Percentiles rank a stretch among this genome's conserved stretches.
Evolutionary conservation across 345 rosid species (phyloP).

Genomic region (Raphanus sativus): DNA sequence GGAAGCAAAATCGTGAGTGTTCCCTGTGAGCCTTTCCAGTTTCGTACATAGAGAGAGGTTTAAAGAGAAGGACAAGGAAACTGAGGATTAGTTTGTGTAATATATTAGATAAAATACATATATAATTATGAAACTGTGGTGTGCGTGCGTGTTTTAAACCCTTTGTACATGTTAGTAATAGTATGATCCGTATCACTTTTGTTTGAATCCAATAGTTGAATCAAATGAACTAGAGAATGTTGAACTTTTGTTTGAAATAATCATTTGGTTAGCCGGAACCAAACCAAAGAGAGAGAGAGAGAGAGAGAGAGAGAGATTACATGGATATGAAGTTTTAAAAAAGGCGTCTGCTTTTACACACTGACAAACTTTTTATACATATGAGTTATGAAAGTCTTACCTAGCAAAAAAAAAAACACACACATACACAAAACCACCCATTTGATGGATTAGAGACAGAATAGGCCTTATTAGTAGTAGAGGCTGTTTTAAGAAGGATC

Average conservation of each 20-base stretch:
- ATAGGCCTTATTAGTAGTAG: slow-evolving; percentile 38
- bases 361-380: slow-evolving; percentile 30
- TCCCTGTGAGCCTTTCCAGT: background rate
- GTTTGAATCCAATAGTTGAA: background rate
- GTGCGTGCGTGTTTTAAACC: background rate
- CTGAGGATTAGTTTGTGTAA: slow-evolving; percentile 23
- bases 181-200: background rate
- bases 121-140: slow-evolving; percentile 10
- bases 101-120: slow-evolving; percentile 4
- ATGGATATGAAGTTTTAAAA: background rate
- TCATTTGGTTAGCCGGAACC: too few species aligned
- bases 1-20: background rate
- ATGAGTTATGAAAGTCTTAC: slow-evolving; percentile 15
- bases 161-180: slow-evolving; percentile 21
- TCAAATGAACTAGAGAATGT: too few species aligned
- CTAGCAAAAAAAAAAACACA: slow-evolving; percentile 3
- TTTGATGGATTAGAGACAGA: slow-evolving; percentile 19
- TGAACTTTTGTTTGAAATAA: too few species aligned
- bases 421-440: slow-evolving; percentile 20
- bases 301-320: background rate
- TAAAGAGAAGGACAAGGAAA: slow-evolving; percentile 25
- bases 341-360: background rate
- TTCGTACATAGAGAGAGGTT: too few species aligned
- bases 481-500: slow-evolving; percentile 26
- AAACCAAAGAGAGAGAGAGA: too few species aligned